Evolutionary conservation across 2,329 filamentous ascomycete species (phyloP), one percentile per base, ranked within the genome.

Genomic region (Diplocarpon rosae): DNA sequence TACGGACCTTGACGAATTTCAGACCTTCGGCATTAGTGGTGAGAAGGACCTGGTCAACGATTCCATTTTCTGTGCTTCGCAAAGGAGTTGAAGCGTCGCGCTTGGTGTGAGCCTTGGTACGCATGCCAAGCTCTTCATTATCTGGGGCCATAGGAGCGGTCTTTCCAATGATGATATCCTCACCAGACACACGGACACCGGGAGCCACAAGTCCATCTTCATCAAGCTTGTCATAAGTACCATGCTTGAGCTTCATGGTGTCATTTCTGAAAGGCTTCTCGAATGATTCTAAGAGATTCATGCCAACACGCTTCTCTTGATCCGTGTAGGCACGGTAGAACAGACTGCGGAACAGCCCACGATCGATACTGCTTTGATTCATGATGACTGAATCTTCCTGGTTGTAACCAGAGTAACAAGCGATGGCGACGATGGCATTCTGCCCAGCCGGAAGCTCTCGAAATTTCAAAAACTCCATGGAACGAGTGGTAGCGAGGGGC

Each of bases 321-420:
- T 98, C 92, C 28, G 88, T 93, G 66, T 98, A 98, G 10, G 90
- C 88, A 56, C 93, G 82, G 76, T 95, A 98, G 72, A 96, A 98
- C 43, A 98, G 69, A 75, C 88, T 95, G 60, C 93, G 79, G 81
- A 98, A 98, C 4, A 98, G 73, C 51, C 92, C 92, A 60, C 92
- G 85, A 65, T 98, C 92, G 59, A 98, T 96, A 66, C 88, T 95
- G 69, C 88, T 95, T 69, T 98, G 92, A 66, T 98, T 98, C 92
- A 98, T 96, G 59, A 98, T 95, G 55, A 98, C 90, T 55, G 92
- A 98, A 79, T 98, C 92, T 87, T 98, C 92, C 65, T 98, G 93
- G 66, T 98, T 98, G 72, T 98, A 98, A 48, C 92, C 92, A 43
- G 89, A 95, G 68, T 98, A 98, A 64, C 85, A 93, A 48, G 88